Percentiles rank a stretch among this genome's conserved stretches.
Evolutionary conservation across 441 rosid species (phyloP).

Genomic region (Daphne laureola): DNA sequence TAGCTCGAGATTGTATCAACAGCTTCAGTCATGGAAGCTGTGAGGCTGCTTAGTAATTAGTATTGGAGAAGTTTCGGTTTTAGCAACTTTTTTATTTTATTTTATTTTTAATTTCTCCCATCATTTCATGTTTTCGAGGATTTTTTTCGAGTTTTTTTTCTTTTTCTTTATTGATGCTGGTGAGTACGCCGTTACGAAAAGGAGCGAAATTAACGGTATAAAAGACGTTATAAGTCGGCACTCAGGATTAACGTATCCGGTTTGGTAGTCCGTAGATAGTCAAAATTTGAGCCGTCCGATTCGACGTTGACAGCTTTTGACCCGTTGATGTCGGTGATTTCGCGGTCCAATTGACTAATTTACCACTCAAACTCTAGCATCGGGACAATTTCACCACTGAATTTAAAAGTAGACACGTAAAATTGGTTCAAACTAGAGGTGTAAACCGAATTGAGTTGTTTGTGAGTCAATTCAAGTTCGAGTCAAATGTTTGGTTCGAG

Average conservation of each 20-base stretch:
- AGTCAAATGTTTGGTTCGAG: too few relatives aligned
- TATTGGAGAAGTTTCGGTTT: constrained; percentile 24
- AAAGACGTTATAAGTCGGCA: constrained; percentile 5
- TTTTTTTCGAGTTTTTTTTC: too few relatives aligned
- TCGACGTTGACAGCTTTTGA: background rate
- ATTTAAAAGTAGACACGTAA: too few relatives aligned
- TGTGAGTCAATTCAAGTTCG: too few relatives aligned
- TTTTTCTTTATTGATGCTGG: constrained; percentile 17
- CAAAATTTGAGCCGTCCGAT: constrained; percentile 6
- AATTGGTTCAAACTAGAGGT: too few relatives aligned
- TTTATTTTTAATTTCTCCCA: constrained; percentile 8
- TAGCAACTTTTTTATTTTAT: background rate
- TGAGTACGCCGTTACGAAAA: constrained; percentile 34
- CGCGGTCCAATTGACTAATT: too few relatives aligned
- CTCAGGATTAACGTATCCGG: too few relatives aligned
- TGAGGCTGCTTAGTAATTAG: constrained; percentile 20
- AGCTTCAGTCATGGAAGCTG: constrained; percentile 23
- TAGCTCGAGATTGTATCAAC: constrained; percentile 24
- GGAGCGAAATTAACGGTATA: constrained; percentile 34
- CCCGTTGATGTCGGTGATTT: background rate
- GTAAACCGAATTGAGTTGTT: too few relatives aligned
- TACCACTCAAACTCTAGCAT: too few relatives aligned
- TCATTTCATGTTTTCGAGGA: constrained; percentile 1
- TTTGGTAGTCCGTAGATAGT: background rate
- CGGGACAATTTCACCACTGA: too few relatives aligned